Evolutionary conservation across 768 basidiomycete species (phyloP), one percentile per base, ranked within the genome.

Genomic region (Suillus occidentalis): DNA sequence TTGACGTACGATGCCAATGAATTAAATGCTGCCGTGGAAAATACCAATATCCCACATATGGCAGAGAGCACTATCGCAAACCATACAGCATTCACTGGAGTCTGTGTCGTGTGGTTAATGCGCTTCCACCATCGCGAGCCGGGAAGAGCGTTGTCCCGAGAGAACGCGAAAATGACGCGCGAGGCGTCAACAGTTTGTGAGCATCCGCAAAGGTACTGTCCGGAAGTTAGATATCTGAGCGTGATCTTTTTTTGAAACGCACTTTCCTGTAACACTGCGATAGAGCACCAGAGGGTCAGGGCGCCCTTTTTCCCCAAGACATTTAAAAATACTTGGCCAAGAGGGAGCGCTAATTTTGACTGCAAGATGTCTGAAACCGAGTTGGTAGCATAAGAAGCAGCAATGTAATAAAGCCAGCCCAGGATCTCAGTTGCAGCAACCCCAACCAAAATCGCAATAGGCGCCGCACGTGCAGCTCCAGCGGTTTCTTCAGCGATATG

Each of bases 181-280:
- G 82, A 82, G 25, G 80, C 82, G 66, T 83, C 82, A 31, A 83
- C 75, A 60, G 72, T 75, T 67, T 84, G 83, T 12, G 83, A 81
- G 10, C 81, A 82, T 42, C 81, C 81, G 2, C 77, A 80, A 34
- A 81, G 71, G 64, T 73, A 82, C 78, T 82, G 69, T 12, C 53
- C 52, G 53, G 16, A 42, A 47, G 18, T 36, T 20, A 42, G 55
- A n/a, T 45, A 28, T 13, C 16, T n/a, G 12, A n/a, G 53, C 49
- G 16, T 12, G 39, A 20, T 28, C 14, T 3, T n/a, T 8, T 12
- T 10, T 2, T 18, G 16, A 34, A 43, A 49, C n/a, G 43, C 22
- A 25, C 75, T 53, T 40, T 78, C 83, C 78, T 81, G 82, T 6
- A 83, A 80, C 25, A 81, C 69, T 57, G 75, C 76, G 61, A 84